Evolutionary conservation across 306 rosid genomes (phyloP).

Genomic region (Fagus sylvatica): DNA sequence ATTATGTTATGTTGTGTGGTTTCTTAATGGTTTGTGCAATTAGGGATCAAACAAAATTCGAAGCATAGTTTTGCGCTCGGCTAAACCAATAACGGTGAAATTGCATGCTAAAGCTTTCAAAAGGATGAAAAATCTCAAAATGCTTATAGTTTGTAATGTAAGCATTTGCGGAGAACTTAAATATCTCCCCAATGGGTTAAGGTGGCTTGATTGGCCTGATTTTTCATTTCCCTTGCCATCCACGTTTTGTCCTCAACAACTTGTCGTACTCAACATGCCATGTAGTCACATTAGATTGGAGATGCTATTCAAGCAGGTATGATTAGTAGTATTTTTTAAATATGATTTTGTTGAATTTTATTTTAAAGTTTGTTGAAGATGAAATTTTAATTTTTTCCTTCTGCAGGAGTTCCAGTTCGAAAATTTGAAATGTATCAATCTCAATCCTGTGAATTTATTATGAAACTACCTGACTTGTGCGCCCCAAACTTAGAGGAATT

Average conservation of each 20-base stretch:
- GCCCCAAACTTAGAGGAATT: slow-evolving; percentile 5
- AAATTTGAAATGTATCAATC: slow-evolving; percentile 6
- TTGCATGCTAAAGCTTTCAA: slow-evolving; percentile 22
- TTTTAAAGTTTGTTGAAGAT: neutral
- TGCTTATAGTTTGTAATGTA: slow-evolving; percentile 3
- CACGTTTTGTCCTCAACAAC: too few relatives aligned
- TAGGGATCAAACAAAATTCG: slow-evolving; percentile 13
- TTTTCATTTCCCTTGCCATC: slow-evolving; percentile 9
- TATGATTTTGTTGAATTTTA: neutral
- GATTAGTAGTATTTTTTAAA: neutral
- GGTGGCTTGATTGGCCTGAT: slow-evolving; percentile 17
- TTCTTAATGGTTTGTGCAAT: neutral
- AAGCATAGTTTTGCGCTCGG: neutral
- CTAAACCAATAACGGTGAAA: slow-evolving; percentile 8
- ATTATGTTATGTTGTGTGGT: neutral
- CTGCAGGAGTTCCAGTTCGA: slow-evolving; percentile 6
- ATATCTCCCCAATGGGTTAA: slow-evolving; percentile 10
- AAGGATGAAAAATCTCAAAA: slow-evolving; percentile 23
- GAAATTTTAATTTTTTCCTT: neutral
- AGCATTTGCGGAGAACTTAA: slow-evolving; percentile 9
- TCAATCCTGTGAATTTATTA: slow-evolving; percentile 4
- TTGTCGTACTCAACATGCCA: slow-evolving; percentile 8
- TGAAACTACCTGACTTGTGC: slow-evolving; percentile 19
- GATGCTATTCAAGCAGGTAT: neutral
- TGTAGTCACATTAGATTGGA: neutral